A percentile compares a stretch with the other conserved stretches of the same genome.
Conservation (phyloP, 208 protist genomes). For the Acanthamoeba sp. region DNA sequence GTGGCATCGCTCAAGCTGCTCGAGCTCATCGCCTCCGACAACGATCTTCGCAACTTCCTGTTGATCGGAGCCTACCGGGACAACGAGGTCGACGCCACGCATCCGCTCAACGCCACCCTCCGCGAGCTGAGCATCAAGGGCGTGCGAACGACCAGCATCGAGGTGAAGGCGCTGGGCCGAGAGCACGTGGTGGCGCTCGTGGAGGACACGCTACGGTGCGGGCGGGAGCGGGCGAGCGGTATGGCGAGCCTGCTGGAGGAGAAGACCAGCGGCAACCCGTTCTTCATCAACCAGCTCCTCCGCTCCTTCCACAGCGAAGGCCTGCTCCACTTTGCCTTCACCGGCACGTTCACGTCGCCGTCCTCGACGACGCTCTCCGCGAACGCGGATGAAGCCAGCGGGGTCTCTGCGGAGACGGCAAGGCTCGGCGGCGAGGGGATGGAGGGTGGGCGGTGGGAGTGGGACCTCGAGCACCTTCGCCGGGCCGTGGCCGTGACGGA, state of each 20-base stretch:
- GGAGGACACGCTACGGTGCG: constrained; percentile 51
- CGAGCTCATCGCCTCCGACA: constrained; percentile 44
- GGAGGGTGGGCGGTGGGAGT: constrained; percentile 39
- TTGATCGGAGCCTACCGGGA: constrained; percentile 72
- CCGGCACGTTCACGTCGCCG: neutral
- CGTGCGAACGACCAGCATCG: constrained; percentile 20
- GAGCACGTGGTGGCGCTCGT: constrained; percentile 43
- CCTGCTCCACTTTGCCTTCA: constrained; percentile 30
- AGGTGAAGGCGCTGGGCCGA: constrained; percentile 27
- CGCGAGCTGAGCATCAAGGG: neutral
- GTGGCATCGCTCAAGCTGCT: constrained; percentile 64
- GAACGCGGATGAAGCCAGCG: neutral
- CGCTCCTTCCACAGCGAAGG: constrained; percentile 30
- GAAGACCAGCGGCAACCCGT: constrained; percentile 71
- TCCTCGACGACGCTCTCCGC: no score
- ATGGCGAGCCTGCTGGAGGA: constrained; percentile 37
- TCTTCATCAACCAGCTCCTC: constrained; percentile 75
- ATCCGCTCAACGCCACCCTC: constrained; percentile 41
- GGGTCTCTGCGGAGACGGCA: neutral
- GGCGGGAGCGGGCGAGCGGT: neutral
- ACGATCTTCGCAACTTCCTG: constrained; percentile 25
- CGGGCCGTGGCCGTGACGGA: constrained; percentile 5
- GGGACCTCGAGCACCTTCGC: neutral
- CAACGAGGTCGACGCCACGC: constrained; percentile 45
- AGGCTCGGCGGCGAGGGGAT: no score